These are phyloP conservation scores for Thielaviopsis ethacetica DNA, from an alignment of 2,329 filamentous ascomycete species.

Conservation along the genomic window DNA sequence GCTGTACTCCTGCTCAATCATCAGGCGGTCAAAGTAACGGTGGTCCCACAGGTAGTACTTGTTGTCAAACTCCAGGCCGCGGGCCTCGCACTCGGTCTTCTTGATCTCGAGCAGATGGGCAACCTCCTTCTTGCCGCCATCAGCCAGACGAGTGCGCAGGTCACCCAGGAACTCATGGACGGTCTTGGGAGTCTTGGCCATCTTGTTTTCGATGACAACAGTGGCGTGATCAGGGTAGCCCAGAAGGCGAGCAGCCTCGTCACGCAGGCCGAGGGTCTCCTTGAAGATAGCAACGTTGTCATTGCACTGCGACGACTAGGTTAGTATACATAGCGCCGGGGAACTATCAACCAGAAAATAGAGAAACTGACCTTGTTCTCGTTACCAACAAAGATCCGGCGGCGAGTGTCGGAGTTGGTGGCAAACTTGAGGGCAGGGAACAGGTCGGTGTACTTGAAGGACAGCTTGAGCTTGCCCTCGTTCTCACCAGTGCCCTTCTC, in stretches of 20 bases:
- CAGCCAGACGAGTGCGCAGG: slow-evolving; percentile 46
- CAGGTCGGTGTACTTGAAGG: slow-evolving; percentile 72
- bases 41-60: slow-evolving; percentile 75
- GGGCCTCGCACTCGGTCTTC: slow-evolving; percentile 47
- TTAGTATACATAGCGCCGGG: background rate
- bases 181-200: slow-evolving; percentile 60
- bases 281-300: slow-evolving; percentile 58
- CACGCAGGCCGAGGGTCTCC: slow-evolving; percentile 57
- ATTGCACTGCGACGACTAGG: slow-evolving; percentile 31
- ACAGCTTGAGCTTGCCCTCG: slow-evolving; percentile 57
- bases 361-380: slow-evolving; percentile 50
- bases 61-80: slow-evolving; percentile 42
- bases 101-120: slow-evolving; percentile 57
- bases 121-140: slow-evolving; percentile 56
- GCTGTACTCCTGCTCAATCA: slow-evolving; percentile 65
- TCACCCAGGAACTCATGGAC: slow-evolving; percentile 60
- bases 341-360: background rate
- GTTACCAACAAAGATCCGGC: slow-evolving; percentile 54
- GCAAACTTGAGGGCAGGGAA: slow-evolving; percentile 68
- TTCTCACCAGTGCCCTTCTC: slow-evolving; percentile 58
- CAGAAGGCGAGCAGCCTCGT: slow-evolving; percentile 61
- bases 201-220: slow-evolving; percentile 66
- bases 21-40: slow-evolving; percentile 62
- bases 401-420: slow-evolving; percentile 49
- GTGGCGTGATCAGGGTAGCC: slow-evolving; percentile 64